Evolutionary conservation across 148 eudicot genomes (phyloP).

Genomic region (Dysphania ambrosioides): DNA sequence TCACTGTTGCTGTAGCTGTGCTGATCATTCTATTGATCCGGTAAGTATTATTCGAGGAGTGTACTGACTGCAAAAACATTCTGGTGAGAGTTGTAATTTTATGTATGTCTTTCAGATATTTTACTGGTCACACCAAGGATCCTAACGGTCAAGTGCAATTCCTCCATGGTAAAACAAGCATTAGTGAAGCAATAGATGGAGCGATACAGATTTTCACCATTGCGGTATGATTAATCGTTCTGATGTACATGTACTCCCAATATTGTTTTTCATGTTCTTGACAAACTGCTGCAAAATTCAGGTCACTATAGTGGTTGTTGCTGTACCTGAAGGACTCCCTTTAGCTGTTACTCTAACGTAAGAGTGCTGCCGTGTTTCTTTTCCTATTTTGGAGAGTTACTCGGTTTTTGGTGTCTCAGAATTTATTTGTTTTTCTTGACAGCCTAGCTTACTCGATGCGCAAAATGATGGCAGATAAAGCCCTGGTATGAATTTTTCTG

Average conservation of each 20-base stretch:
- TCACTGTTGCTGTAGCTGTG: conserved; percentile 72
- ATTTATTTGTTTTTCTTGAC: conserved; percentile 23
- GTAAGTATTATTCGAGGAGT: conserved; percentile 30
- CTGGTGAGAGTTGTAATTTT: neutral
- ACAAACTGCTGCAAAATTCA: conserved; percentile 32
- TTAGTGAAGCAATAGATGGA: conserved; percentile 51
- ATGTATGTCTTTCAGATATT: conserved; percentile 41
- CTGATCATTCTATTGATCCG: conserved; percentile 55
- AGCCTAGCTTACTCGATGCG: conserved; percentile 97
- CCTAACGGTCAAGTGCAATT: conserved; percentile 65
- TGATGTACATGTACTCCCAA: neutral
- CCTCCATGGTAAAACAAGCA: conserved; percentile 51
- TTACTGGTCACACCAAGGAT: conserved; percentile 63
- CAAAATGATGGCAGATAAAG: conserved; percentile 99
- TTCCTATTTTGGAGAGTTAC: neutral
- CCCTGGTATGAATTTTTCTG: conserved; percentile 76
- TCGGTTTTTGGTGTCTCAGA: conserved; percentile 2
- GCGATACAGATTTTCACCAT: conserved; percentile 60
- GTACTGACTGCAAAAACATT: neutral
- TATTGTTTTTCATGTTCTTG: conserved; percentile 5
- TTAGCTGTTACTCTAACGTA: conserved; percentile 93
- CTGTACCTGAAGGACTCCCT: conserved; percentile 96
- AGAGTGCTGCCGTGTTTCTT: conserved; percentile 22
- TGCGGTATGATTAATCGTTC: conserved; percentile 54
- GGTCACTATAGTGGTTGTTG: conserved; percentile 98